Percentiles rank a stretch among this genome's conserved stretches.
Conservation (phyloP, 169 alveolate species). For the Plasmodium gaboni region DNA sequence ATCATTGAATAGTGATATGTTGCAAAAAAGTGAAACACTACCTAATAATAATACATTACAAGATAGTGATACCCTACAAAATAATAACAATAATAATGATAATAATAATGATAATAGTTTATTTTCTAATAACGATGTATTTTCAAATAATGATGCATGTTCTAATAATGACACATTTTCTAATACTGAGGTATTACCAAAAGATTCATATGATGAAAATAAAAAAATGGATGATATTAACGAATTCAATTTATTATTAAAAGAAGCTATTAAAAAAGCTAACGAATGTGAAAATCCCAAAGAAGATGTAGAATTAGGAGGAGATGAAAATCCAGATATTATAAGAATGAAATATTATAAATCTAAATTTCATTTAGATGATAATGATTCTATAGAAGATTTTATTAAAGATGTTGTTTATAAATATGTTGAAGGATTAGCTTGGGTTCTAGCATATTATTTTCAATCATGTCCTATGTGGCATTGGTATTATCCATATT, state of each 20-base stretch:
- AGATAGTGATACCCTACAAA: no score
- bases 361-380: conserved; percentile 70
- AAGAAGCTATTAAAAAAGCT: conserved; percentile 73
- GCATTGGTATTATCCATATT: conserved; percentile 99
- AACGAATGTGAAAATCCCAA: conserved; percentile 64
- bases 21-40: no score
- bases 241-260: conserved; percentile 59
- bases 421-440: conserved; percentile 95
- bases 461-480: conserved; percentile 96
- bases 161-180: neutral
- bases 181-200: neutral
- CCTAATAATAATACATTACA: no score
- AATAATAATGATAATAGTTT: neutral
- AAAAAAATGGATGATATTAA: conserved; percentile 30
- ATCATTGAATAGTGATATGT: no score
- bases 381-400: conserved; percentile 38
- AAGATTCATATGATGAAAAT: conserved; percentile 2
- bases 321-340: conserved; percentile 63
- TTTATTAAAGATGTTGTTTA: conserved; percentile 77
- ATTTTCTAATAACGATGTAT: neutral
- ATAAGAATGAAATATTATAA: conserved; percentile 56
- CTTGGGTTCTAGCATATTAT: conserved; percentile 95
- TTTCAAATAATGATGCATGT: no score
- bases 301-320: conserved; percentile 72
- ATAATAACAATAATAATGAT: neutral